Base-by-base conservation (phyloP, 306 rosid genomes). In the Vicia sativa region DNA sequence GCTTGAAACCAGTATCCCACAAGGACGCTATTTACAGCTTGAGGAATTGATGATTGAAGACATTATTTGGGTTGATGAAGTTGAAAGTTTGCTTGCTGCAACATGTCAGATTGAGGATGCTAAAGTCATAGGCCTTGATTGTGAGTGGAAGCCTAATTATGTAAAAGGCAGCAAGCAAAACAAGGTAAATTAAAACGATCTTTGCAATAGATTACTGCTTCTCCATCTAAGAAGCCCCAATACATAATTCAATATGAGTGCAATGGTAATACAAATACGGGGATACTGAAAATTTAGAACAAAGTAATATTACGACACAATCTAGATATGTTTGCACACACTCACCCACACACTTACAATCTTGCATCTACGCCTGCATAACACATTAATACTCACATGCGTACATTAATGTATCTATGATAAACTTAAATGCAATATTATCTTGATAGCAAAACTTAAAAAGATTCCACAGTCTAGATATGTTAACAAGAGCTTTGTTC, bases 71-170 rank as follows among this genome's bases (percentile, higher is more conserved):
- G 91, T 95, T 72, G 96, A 95, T 76, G 87, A 84, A 37, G 86
- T 62, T 67, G 86, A 84, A 62, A 76, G 81, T 65, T 82, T 95
- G 78, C 72, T 29, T 9, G 81, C 77, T 77, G 96, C 95, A 12
- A 87, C 87, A 48, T 65, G 81, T 64, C 89, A 81, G 48, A 71
- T 90, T 59, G 97, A 90, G 80, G 87, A 70, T 48, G 85, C 81
- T 76, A 90, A 88, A 84, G 87, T 95, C 65, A 64, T 90, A n/a
- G 99, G 97, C 41, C 49, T 95, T 71, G 99, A 95, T 69, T 95
- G 97, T 84, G 99, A 95, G 83, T 95, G 99, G 99, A 90, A 95
- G 76, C 99, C 97, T 42, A 95, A 95, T 77, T 82, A 78, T 68
- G 72, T 80, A 52, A 95, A 90, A 76, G 95, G 96, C 29, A 49